Evolutionary conservation across 768 basidiomycete species (phyloP), one percentile per base, ranked within the genome.

Genomic region (Amanita pseudoporphyria): DNA sequence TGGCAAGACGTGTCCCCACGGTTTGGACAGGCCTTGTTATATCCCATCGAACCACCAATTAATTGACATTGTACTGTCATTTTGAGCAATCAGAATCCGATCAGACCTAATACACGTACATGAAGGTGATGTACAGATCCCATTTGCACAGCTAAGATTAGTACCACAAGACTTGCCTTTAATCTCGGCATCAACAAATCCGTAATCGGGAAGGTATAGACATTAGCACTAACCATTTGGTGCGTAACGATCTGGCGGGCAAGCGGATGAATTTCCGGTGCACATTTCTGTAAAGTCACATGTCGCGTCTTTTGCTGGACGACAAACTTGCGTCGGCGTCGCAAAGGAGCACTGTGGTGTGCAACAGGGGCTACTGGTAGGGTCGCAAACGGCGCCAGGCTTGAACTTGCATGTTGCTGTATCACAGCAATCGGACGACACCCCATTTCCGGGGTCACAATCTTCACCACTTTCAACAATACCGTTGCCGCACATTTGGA

Each of bases 401-500:
- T 60, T 76, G 71, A 91, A 87, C 65, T 87, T 87, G 71, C 87
- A 90, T 9, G 82, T 84, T 18, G 67, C 57, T 3, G 77, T 55
- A 64, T 93, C 79, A 69, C 90, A 93, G 67, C 90, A 93, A 2
- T 73, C 65, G 4, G 80, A 80, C 37, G 69, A 67, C 9, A 70
- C 60, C 47, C 78, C 82, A 31, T 61, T 57, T 26, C 86, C 86
- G 0, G 90, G 89, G 64, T 95, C 90, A 61, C 91, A 93, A 33
- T 93, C 85, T 67, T 95, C 91, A 26, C 87, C 90, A 1, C 57
- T 62, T 60, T 88, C 87, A 45, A 87, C 80, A 53, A 90, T 88
- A 44, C 87, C 87, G 63, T 90, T 89, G 22, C 87, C 84, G 58
- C 84, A 87, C 81, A 82, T 84, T 56, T 84, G 72, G 16, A 86